These are phyloP conservation scores for Cornus florida DNA, from an alignment of 148 eudicot species.

Conservation along the genomic window DNA sequence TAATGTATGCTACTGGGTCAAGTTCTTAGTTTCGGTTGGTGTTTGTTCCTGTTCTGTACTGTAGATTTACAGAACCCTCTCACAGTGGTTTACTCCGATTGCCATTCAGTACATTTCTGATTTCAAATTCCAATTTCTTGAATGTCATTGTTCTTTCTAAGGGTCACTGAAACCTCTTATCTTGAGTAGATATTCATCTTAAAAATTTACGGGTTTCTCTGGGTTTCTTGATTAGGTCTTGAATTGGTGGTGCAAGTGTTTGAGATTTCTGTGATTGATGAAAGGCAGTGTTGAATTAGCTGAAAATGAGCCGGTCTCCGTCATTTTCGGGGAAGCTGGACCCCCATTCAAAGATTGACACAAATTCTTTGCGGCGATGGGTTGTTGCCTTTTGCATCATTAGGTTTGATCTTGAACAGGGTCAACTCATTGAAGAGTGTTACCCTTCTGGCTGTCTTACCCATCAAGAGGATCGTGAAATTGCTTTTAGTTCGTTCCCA, in stretches of 20 bases:
- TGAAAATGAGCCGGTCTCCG: constrained; percentile 75
- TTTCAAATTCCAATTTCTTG: neutral
- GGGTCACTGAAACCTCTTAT: neutral
- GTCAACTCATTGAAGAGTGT: constrained; percentile 93
- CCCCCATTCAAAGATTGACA: constrained; percentile 50
- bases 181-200: too few relatives aligned
- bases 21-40: too few relatives aligned
- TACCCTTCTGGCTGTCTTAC: constrained; percentile 68
- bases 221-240: neutral
- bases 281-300: constrained; percentile 22
- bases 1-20: neutral
- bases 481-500: constrained; percentile 85
- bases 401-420: constrained; percentile 94
- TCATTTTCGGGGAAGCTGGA: constrained; percentile 70
- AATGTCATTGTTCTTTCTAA: too few relatives aligned
- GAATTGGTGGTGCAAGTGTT: neutral
- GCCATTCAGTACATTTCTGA: neutral
- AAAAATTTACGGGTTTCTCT: too few relatives aligned
- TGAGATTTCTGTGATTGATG: constrained; percentile 23
- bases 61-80: too few relatives aligned
- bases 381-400: constrained; percentile 79
- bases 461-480: constrained; percentile 77
- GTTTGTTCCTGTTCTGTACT: too few relatives aligned
- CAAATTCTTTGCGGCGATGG: constrained; percentile 65
- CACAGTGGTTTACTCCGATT: too few relatives aligned